Conservation (phyloP, 2,329 filamentous ascomycete species). For the Fusarium sublunatum region DNA sequence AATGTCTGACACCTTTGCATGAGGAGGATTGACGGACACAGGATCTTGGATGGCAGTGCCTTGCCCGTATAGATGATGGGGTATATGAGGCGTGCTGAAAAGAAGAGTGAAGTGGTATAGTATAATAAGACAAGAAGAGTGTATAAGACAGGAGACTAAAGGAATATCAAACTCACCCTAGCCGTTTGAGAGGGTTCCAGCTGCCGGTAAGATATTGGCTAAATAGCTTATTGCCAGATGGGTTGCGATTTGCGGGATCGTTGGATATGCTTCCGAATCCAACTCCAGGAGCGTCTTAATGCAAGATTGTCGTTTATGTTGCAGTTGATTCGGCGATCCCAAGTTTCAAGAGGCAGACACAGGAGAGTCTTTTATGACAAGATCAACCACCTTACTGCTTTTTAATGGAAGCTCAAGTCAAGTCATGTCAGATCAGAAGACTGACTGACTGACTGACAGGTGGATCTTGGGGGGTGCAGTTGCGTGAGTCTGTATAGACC, state of each 20-base stretch:
- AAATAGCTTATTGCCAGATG: conserved; percentile 35
- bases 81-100: conserved; percentile 16
- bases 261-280: conserved; percentile 17
- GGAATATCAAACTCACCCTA: conserved; percentile 29
- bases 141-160: conserved; percentile 17
- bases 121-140: conserved; percentile 1
- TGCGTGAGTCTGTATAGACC: conserved; percentile 15
- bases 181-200: conserved; percentile 29
- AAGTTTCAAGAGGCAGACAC: conserved; percentile 2
- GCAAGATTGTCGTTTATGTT: conserved; percentile 23
- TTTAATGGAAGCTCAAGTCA: conserved; percentile 29
- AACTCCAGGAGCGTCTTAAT: conserved; percentile 13
- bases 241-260: conserved; percentile 22
- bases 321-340: conserved; percentile 12
- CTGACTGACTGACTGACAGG: conserved; percentile 26
- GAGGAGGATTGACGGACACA: conserved; percentile 26
- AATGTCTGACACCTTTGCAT: conserved; percentile 34
- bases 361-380: conserved; percentile 3
- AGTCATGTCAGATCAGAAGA: conserved; percentile 37
- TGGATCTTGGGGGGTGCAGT: conserved; percentile 27
- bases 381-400: conserved; percentile 13
- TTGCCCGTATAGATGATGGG: conserved; percentile 17
- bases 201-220: conserved; percentile 30
- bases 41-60: conserved; percentile 8
- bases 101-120: conserved; percentile 11